Base-by-base conservation (phyloP, 148 eudicot species). In the Camellia japonica region DNA sequence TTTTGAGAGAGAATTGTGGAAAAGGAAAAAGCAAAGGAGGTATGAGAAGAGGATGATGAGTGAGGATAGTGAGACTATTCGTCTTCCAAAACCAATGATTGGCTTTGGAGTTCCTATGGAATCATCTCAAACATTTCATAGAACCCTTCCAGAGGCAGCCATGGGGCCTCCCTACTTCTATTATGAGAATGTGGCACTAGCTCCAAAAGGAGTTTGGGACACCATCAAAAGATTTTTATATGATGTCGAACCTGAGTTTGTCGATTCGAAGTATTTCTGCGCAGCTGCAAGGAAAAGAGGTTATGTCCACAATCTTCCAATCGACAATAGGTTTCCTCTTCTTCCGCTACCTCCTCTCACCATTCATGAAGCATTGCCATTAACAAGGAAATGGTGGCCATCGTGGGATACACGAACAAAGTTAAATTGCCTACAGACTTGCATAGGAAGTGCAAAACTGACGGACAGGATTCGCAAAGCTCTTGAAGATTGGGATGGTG, bases 201-300 rank as follows among this genome's bases (percentile, higher is more conserved):
- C 97, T 69, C 97, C 98, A 0, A 93, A 93, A 84, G 98, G 99
- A 19, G 93, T 89, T 23, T 96, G 99, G 98, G 97, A 92, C 64
- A 92, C 89, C 0, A 96, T 96, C 9, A 90, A 93, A 0, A 87
- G 93, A 2, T 93, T 91, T 65, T 78, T 96, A 0, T 93, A 87
- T 72, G 98, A 96, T 1, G 81, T 96, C 2, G 93, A 92, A 58
- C 98, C 98, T 0, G 99, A 93, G 54, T 96, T 96, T 73, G 97
- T 96, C 0, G 99, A 96, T 67, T 96, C 99, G 0, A 96, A 93
- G 78, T 88, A 67, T 38, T 91, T 93, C 20, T 92, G 91, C 79
- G 98, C 98, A 41, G 89, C 95, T 74, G 95, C 93, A 2, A 84
- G 99, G 72, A 96, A 96, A 78, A 85, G 99, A 76, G 98, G 98